These are phyloP conservation scores for Leishmania arabica DNA, from an alignment of 208 protist genomes.

Conservation along the genomic window DNA sequence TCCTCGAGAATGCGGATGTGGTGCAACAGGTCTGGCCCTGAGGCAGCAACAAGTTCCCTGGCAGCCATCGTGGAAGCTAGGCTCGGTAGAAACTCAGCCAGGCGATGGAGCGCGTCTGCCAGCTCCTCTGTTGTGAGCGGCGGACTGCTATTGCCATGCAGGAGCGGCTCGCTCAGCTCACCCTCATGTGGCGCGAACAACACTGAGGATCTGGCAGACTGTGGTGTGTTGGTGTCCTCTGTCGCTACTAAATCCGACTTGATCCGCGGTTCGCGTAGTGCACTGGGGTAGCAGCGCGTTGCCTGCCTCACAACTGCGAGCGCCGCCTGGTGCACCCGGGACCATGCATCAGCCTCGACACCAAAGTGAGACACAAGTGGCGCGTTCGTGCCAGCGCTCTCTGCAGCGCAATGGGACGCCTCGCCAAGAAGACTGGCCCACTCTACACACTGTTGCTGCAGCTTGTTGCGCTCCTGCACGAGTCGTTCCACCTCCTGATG, in stretches of 20 bases:
- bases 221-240: not conserved
- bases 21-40: slow-evolving; percentile 16
- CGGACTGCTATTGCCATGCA: not conserved
- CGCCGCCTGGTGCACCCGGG: slow-evolving; percentile 16
- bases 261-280: slow-evolving; percentile 4
- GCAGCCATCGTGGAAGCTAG: slow-evolving; percentile 10
- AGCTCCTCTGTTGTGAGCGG: slow-evolving; percentile 13
- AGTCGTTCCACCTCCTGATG: slow-evolving; percentile 28
- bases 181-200: not conserved
- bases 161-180: not conserved
- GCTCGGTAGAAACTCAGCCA: slow-evolving; percentile 22
- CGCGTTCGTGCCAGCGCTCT: not conserved
- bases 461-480: slow-evolving; percentile 17
- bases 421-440: slow-evolving; percentile 19
- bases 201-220: not conserved
- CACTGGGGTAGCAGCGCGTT: slow-evolving; percentile 13
- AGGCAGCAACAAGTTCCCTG: slow-evolving; percentile 5
- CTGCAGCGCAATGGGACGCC: not conserved
- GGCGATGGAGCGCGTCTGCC: slow-evolving; percentile 6
- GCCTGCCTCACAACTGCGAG: slow-evolving; percentile 23
- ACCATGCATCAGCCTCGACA: not conserved
- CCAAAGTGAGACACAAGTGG: not conserved
- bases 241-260: not conserved
- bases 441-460: slow-evolving; percentile 26
- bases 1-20: slow-evolving; percentile 23